Conservation (phyloP, 1,284 basidiomycete species). For the Boletus sp. region DNA sequence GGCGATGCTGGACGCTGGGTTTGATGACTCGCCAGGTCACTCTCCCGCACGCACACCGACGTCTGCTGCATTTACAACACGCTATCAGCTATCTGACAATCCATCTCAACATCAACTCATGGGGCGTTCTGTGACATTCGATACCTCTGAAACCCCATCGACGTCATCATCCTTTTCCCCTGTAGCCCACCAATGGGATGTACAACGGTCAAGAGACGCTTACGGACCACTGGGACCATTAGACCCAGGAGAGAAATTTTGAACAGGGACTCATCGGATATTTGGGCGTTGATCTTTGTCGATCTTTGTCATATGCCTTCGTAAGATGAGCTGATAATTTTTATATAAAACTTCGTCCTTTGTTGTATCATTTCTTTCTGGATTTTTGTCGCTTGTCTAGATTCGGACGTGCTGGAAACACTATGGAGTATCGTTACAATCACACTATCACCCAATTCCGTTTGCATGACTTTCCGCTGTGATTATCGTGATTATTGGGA, state of each 20-base stretch:
- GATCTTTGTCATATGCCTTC: slow-evolving; percentile 15
- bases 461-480: no score
- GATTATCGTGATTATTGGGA: background rate
- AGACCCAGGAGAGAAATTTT: slow-evolving; percentile 57
- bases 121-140: slow-evolving; percentile 57
- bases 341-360: slow-evolving; percentile 14
- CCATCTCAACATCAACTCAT: slow-evolving; percentile 47
- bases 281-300: slow-evolving; percentile 13
- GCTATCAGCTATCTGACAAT: slow-evolving; percentile 66
- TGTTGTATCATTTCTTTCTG: slow-evolving; percentile 26
- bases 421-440: background rate
- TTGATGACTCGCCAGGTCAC: slow-evolving; percentile 58
- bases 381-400: slow-evolving; percentile 8
- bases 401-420: background rate
- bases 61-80: slow-evolving; percentile 45
- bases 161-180: slow-evolving; percentile 57
- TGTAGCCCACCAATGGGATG: slow-evolving; percentile 40
- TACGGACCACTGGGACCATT: slow-evolving; percentile 81
- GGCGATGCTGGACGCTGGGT: slow-evolving; percentile 87
- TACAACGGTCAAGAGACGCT: slow-evolving; percentile 47
- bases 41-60: slow-evolving; percentile 44
- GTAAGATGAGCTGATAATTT: slow-evolving; percentile 7
- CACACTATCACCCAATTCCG: no score
- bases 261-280: slow-evolving; percentile 13
- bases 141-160: slow-evolving; percentile 38